Evolutionary conservation across 805 yeast genomes (phyloP), one percentile per base, ranked within the genome.

Genomic region (Kurtzmaniella cleridarum): DNA sequence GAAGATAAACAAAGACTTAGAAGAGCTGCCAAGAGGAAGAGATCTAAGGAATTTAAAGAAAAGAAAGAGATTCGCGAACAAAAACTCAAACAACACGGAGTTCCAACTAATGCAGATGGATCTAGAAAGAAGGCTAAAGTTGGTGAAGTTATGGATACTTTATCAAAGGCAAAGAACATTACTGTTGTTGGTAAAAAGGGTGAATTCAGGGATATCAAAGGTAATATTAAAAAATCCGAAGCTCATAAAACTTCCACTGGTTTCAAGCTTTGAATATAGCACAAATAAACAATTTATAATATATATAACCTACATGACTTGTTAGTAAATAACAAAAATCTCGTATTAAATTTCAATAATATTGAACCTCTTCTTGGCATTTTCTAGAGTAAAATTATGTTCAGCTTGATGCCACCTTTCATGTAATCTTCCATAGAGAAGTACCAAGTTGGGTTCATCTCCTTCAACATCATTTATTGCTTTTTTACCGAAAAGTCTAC

Each of bases 1-100:
- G 95, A 84, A 34, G 96, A 90, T 44, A 84, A 85, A 55, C 89
- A 84, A 55, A 79, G 95, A 58, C 68, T 88, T 53, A 80, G 96
- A 70, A 74, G 96, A 57, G 84, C 95, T 18, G 79, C 76, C 54
- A 90, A 91, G 76, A 78, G 95, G 60, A 83, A 79, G 72, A 80
- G 78, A 62, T 69, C 86, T 15, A 80, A 79, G 57, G 71, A 68
- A 35, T 67, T 63, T 49, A 62, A 67, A 42, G 63, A 64, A 35
- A 47, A 60, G 41, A 52, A 55, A 39, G 65, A 61, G 35, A 14
- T 41, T 5, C 51, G 50, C 34, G 62, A 59, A 35, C 58, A 52
- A 34, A 47, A 45, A 33, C 53, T 55, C 26, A 45, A 65, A 52
- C 50, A 57, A 57, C 40, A 48, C 60, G 41, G 37, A 2, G 15